A percentile compares a stretch with the other conserved stretches of the same genome.
Conservation (phyloP, 2,329 filamentous ascomycete genomes). For the Alternaria brassicicola region DNA sequence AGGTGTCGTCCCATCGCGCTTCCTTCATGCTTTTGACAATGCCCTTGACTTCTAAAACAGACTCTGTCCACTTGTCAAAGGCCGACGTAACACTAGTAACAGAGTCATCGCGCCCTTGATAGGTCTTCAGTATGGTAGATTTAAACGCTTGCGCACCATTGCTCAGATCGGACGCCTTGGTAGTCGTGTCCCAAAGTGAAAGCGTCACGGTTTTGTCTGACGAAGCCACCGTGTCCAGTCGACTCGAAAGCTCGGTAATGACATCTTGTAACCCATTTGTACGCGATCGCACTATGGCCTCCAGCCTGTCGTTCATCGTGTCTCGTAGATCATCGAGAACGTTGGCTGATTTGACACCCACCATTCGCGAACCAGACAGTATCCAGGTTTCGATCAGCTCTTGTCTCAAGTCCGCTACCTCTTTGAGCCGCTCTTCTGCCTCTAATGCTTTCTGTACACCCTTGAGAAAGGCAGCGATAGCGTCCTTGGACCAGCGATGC, state of each 20-base stretch:
- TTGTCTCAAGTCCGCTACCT: slow-evolving; percentile 72
- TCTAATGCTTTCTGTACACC: slow-evolving; percentile 67
- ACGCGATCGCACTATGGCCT: slow-evolving; percentile 67
- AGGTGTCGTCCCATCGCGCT: slow-evolving; percentile 77
- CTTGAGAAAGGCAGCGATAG: slow-evolving; percentile 54
- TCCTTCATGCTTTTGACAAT: slow-evolving; percentile 69
- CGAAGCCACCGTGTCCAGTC: slow-evolving; percentile 65
- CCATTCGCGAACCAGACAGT: slow-evolving; percentile 66
- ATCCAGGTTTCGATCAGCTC: slow-evolving; percentile 78
- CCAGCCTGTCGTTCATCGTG: slow-evolving; percentile 71
- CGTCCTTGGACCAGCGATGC: slow-evolving; percentile 50
- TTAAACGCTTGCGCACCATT: slow-evolving; percentile 72
- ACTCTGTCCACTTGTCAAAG: slow-evolving; percentile 76
- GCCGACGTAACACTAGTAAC: slow-evolving; percentile 66
- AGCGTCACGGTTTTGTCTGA: slow-evolving; percentile 48
- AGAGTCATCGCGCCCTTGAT: slow-evolving; percentile 73
- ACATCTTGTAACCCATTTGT: slow-evolving; percentile 69
- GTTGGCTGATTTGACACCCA: slow-evolving; percentile 70
- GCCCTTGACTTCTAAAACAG: slow-evolving; percentile 69
- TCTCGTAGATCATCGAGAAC: slow-evolving; percentile 72
- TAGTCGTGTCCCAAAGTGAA: slow-evolving; percentile 71
- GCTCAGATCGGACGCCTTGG: slow-evolving; percentile 69
- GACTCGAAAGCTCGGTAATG: slow-evolving; percentile 66
- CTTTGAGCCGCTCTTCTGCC: slow-evolving; percentile 68
- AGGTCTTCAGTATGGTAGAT: slow-evolving; percentile 68